Evolutionary conservation across 805 yeast species (phyloP).

Genomic region (Wickerhamomyces bovis): DNA sequence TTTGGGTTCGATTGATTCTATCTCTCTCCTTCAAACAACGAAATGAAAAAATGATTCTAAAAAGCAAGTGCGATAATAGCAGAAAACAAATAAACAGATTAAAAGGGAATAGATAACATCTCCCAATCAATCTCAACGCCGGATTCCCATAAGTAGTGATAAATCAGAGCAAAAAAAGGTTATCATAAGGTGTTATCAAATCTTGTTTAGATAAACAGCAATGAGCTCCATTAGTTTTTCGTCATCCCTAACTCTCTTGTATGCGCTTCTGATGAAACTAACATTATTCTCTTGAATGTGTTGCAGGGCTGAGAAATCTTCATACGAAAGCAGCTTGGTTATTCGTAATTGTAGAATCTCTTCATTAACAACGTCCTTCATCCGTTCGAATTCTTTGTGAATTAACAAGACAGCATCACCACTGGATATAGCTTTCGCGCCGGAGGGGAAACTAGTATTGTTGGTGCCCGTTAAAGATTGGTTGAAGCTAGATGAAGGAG

Average conservation of each 20-base stretch:
- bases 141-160: not conserved
- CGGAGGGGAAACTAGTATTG: not conserved
- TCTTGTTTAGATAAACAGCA: constrained; percentile 15
- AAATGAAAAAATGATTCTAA: not conserved
- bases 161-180: not conserved
- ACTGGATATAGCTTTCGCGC: constrained; percentile 3
- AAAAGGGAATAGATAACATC: not conserved
- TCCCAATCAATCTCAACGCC: not conserved
- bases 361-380: constrained; percentile 18
- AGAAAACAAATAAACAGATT: not conserved
- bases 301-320: constrained; percentile 16
- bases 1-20: not conserved
- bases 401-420: constrained; percentile 20
- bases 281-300: constrained; percentile 13
- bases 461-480: not conserved
- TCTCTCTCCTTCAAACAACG: not conserved
- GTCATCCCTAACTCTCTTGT: constrained; percentile 17
- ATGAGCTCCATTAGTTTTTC: constrained; percentile 17
- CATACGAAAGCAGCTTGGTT: constrained; percentile 11
- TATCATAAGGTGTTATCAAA: not conserved
- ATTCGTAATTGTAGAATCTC: constrained; percentile 15
- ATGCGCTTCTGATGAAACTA: constrained; percentile 18
- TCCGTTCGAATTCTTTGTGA: constrained; percentile 18
- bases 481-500: not conserved
- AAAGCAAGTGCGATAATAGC: not conserved